Conservation (phyloP, 176 grass and related monocot species). For the Oryza coarctata region DNA sequence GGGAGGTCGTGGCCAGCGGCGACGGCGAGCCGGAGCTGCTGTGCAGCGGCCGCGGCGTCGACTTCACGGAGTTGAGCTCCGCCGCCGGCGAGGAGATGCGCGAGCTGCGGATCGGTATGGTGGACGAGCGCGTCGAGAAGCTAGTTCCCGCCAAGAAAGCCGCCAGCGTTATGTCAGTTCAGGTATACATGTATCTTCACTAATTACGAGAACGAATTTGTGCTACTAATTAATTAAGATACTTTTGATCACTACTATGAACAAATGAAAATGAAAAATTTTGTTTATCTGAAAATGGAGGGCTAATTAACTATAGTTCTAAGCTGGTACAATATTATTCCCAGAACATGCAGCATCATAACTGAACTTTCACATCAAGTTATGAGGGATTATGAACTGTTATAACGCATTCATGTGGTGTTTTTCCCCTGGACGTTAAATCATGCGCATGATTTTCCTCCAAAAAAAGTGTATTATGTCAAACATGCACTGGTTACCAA, state of each 20-base stretch:
- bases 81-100: conserved; percentile 34
- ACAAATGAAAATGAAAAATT: not conserved
- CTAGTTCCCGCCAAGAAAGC: conserved; percentile 57
- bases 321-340: not conserved
- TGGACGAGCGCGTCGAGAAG: conserved; percentile 53
- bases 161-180: conserved; percentile 47
- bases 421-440: not conserved
- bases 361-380: no score
- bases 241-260: no score
- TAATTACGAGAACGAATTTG: not conserved
- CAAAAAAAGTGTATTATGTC: no score
- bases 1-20: conserved; percentile 50
- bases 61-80: conserved; percentile 39
- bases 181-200: conserved; percentile 39
- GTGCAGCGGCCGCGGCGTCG: conserved; percentile 66
- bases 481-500: no score
- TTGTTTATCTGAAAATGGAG: not conserved
- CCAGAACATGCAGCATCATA: no score
- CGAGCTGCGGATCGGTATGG: conserved; percentile 39
- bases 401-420: no score
- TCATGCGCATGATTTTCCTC: no score
- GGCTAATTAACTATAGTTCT: no score
- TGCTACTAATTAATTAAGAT: no score
- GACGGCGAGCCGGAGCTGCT: conserved; percentile 70
- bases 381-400: no score